A percentile compares a stretch with the other conserved stretches of the same genome.
Evolutionary conservation across 148 eudicot genomes (phyloP).

Genomic region (Rhododendron henanense): DNA sequence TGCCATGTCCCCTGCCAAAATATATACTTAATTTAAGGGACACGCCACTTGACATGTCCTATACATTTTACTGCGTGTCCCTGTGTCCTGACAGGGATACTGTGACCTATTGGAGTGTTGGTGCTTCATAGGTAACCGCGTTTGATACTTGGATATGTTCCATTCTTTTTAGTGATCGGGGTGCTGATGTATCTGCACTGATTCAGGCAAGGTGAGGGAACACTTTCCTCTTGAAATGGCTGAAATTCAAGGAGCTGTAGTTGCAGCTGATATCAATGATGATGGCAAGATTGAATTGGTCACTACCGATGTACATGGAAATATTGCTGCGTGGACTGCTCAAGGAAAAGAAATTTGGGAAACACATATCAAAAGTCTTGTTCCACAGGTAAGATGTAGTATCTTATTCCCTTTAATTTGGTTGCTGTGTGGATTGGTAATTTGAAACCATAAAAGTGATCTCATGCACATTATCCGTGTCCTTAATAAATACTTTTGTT

Average conservation of each 20-base stretch:
- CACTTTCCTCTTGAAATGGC: constrained; percentile 99
- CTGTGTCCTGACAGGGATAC: no score
- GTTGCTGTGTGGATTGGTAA: background rate
- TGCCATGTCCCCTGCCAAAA: no score
- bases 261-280: constrained; percentile 95
- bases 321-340: constrained; percentile 98
- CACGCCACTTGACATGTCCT: no score
- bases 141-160: background rate
- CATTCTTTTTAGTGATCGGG: background rate
- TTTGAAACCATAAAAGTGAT: background rate
- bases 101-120: no score
- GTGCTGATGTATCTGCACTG: constrained; percentile 1
- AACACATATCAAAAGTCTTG: constrained; percentile 79
- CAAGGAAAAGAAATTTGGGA: constrained; percentile 97
- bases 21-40: no score
- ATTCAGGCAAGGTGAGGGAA: constrained; percentile 82
- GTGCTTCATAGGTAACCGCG: no score
- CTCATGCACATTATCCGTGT: background rate
- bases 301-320: constrained; percentile 91
- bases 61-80: no score
- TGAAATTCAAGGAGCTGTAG: constrained; percentile 92
- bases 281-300: constrained; percentile 96
- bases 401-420: constrained; percentile 9
- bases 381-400: constrained; percentile 67
- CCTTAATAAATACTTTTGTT: background rate